phyloP scores from a whole-genome alignment of 164 flowering plant species.

The Nelumbo lutea region DNA sequence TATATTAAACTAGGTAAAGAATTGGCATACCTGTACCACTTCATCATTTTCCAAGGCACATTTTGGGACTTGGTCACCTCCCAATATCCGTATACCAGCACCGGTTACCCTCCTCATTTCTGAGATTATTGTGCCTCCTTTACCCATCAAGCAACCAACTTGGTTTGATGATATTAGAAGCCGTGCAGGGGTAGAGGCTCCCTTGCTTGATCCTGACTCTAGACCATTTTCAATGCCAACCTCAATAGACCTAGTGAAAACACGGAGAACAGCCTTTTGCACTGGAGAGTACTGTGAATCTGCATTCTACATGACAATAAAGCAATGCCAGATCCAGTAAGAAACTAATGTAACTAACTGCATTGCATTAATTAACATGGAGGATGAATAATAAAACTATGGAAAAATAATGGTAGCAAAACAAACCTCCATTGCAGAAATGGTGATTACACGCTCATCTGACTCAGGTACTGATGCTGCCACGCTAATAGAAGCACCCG shows the following conservation, averaged over 20 bases:
- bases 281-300: slow-evolving; percentile 64
- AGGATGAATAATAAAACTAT: neutral
- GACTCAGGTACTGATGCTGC: slow-evolving; percentile 51
- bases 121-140: slow-evolving; percentile 71
- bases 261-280: slow-evolving; percentile 65
- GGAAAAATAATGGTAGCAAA: neutral
- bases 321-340: slow-evolving; percentile 2
- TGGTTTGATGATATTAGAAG: slow-evolving; percentile 58
- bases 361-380: neutral
- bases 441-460: slow-evolving; percentile 64
- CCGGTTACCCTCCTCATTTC: slow-evolving; percentile 77
- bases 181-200: slow-evolving; percentile 46
- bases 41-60: slow-evolving; percentile 64
- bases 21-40: slow-evolving; percentile 72
- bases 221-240: slow-evolving; percentile 46
- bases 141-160: slow-evolving; percentile 84
- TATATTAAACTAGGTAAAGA: neutral
- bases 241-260: slow-evolving; percentile 55
- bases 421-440: slow-evolving; percentile 78
- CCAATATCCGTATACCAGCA: slow-evolving; percentile 46
- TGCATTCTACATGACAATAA: slow-evolving; percentile 36
- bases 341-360: neutral
- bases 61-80: slow-evolving; percentile 63
- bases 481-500: slow-evolving; percentile 66
- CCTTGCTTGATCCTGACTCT: slow-evolving; percentile 39